Conservation (phyloP, 345 rosid species). For the Litchi chinensis region DNA sequence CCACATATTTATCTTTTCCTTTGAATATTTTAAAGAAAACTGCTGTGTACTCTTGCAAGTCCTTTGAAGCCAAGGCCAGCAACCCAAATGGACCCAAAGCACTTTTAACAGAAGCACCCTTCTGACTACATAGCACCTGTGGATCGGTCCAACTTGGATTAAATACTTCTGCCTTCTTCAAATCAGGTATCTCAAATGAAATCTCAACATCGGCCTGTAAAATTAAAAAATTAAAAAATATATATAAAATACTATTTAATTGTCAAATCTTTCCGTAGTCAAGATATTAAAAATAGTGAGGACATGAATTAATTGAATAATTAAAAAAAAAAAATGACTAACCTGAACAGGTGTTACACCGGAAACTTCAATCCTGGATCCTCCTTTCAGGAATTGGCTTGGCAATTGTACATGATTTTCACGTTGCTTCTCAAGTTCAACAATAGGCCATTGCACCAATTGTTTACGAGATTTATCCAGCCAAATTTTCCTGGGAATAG, state of each 20-base stretch:
- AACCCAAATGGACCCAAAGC: slow-evolving; percentile 76
- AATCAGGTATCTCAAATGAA: slow-evolving; percentile 40
- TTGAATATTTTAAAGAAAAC: slow-evolving; percentile 66
- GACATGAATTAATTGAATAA: no score
- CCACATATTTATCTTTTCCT: slow-evolving; percentile 37
- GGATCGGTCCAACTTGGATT: slow-evolving; percentile 64
- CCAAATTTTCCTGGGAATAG: slow-evolving; percentile 63
- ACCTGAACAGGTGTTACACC: slow-evolving; percentile 65
- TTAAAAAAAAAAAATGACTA: background rate
- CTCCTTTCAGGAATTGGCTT: slow-evolving; percentile 31
- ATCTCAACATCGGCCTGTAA: slow-evolving; percentile 66
- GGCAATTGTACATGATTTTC: slow-evolving; percentile 25
- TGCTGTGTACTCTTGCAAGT: slow-evolving; percentile 55
- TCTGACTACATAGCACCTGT: slow-evolving; percentile 46
- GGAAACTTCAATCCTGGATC: slow-evolving; percentile 40
- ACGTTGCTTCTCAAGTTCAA: slow-evolving; percentile 50
- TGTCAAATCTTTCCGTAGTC: no score
- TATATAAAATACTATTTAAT: no score
- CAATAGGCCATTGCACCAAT: slow-evolving; percentile 68
- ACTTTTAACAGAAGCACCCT: slow-evolving; percentile 41
- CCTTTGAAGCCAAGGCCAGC: slow-evolving; percentile 50
- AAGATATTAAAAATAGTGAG: no score
- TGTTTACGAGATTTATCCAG: slow-evolving; percentile 50
- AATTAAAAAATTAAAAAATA: no score
- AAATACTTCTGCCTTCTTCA: slow-evolving; percentile 53